Percentiles rank a stretch among this genome's conserved stretches.
These are phyloP conservation scores for Penicillium glabrum DNA, from an alignment of 2,329 filamentous ascomycete species.

Conservation along the genomic window DNA sequence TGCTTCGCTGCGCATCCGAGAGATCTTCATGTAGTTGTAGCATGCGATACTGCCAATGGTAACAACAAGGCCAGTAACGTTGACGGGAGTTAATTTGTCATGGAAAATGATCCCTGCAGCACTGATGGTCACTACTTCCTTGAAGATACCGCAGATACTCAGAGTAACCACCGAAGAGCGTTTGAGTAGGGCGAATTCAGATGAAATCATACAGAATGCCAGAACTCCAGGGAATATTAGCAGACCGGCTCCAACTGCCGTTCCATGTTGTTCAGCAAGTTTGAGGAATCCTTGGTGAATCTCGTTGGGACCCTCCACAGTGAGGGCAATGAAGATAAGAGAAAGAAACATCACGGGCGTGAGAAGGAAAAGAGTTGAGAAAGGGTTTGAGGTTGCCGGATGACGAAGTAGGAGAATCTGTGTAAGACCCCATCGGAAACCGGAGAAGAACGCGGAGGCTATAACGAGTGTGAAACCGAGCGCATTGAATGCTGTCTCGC, in stretches of 20 bases:
- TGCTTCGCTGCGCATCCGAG: slow-evolving; percentile 80
- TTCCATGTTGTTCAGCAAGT: slow-evolving; percentile 68
- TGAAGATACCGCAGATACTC: slow-evolving; percentile 97
- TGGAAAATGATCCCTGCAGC: slow-evolving; percentile 86
- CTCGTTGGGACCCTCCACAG: slow-evolving; percentile 74
- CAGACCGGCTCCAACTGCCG: slow-evolving; percentile 65
- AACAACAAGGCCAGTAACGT: slow-evolving; percentile 80
- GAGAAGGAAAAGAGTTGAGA: slow-evolving; percentile 96
- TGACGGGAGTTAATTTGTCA: slow-evolving; percentile 82
- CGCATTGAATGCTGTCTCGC: slow-evolving; percentile 84
- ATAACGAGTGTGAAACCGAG: slow-evolving; percentile 92
- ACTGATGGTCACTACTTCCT: slow-evolving; percentile 94
- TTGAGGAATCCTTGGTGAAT: slow-evolving; percentile 65
- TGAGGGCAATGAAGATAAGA: slow-evolving; percentile 75
- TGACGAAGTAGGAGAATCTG: slow-evolving; percentile 93
- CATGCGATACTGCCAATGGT: slow-evolving; percentile 82
- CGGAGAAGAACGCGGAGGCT: slow-evolving; percentile 88
- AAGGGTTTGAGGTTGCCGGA: slow-evolving; percentile 92
- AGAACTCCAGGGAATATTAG: slow-evolving; percentile 87
- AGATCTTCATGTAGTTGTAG: slow-evolving; percentile 95
- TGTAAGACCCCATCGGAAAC: slow-evolving; percentile 97
- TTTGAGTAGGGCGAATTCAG: slow-evolving; percentile 92
- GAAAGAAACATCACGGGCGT: slow-evolving; percentile 93
- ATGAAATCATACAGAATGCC: slow-evolving; percentile 94
- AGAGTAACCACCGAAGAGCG: slow-evolving; percentile 94